These are phyloP conservation scores for Pseudozyma hubeiensis DNA, from an alignment of 1,284 basidiomycete species.

Conservation along the genomic window DNA sequence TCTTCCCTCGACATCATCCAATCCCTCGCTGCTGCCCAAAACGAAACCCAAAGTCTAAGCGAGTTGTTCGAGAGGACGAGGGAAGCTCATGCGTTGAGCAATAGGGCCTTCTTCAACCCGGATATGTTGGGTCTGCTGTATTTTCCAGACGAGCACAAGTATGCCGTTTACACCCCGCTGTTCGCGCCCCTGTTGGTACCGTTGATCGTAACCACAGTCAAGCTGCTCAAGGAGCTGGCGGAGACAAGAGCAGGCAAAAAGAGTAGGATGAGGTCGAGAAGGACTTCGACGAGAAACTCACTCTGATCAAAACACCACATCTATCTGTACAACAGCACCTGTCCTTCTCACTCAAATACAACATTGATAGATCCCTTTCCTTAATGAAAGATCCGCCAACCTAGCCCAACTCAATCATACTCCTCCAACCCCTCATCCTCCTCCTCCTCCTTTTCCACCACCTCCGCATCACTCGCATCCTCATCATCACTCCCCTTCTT, in stretches of 20 bases:
- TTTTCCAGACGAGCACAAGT: conserved; percentile 74
- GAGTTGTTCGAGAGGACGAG: conserved; percentile 75
- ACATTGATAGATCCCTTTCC: not conserved
- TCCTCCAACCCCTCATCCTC: conserved; percentile 9
- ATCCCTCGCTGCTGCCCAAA: conserved; percentile 51
- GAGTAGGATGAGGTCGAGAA: not conserved
- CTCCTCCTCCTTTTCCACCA: not conserved
- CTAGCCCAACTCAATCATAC: conserved; percentile 7
- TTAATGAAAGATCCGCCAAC: too few relatives aligned
- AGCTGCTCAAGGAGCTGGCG: conserved; percentile 19
- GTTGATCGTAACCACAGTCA: conserved; percentile 77
- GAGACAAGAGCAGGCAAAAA: not conserved
- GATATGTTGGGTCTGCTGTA: conserved; percentile 95
- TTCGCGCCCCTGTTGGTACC: conserved; percentile 75
- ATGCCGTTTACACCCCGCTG: conserved; percentile 68
- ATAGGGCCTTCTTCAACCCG: conserved; percentile 94
- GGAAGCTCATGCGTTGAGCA: conserved; percentile 78
- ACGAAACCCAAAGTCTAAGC: conserved; percentile 53
- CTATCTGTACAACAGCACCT: too few relatives aligned
- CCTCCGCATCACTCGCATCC: not conserved
- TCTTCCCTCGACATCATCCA: conserved; percentile 21
- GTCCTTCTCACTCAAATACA: not conserved
- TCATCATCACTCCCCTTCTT: conserved; percentile 16
- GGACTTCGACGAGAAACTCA: conserved; percentile 6
- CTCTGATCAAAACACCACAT: not conserved